phyloP scores from a whole-genome alignment of 2,329 filamentous ascomycete species.

The Neofusicoccum laricinum region DNA sequence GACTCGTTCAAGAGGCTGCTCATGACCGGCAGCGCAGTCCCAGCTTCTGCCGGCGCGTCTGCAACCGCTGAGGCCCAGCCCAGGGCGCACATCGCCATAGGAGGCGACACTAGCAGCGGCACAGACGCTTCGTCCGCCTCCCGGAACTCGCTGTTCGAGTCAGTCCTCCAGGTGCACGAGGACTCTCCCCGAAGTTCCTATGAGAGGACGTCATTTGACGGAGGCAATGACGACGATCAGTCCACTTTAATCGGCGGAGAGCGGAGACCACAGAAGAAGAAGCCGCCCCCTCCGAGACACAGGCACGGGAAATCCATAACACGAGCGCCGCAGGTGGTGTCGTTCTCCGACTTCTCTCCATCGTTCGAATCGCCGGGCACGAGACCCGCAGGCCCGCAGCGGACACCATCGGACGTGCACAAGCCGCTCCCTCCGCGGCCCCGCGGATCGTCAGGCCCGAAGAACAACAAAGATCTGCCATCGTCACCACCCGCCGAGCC shows the following conservation, averaged over 20 bases:
- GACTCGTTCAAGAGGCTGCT: conserved; percentile 74
- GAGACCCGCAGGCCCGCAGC: conserved; percentile 24
- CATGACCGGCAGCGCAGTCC: conserved; percentile 64
- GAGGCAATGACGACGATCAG: conserved; percentile 42
- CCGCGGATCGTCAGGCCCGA: not conserved
- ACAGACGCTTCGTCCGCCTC: conserved; percentile 60
- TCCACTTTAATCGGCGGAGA: conserved; percentile 24
- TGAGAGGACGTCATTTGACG: conserved; percentile 53
- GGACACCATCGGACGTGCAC: conserved; percentile 50
- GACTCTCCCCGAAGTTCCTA: conserved; percentile 60
- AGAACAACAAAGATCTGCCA: conserved; percentile 2
- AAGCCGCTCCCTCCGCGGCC: conserved; percentile 62
- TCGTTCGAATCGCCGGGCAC: conserved; percentile 21
- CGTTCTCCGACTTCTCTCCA: conserved; percentile 32
- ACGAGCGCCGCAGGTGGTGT: conserved; percentile 39
- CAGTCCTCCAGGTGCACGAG: conserved; percentile 39
- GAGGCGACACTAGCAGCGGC: conserved; percentile 49
- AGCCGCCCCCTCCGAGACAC: conserved; percentile 67
- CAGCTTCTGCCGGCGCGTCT: not conserved
- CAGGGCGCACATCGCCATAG: conserved; percentile 20
- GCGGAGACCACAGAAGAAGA: conserved; percentile 54
- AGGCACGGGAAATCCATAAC: conserved; percentile 66
- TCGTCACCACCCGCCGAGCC: conserved; percentile 14
- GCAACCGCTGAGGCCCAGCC: not conserved
- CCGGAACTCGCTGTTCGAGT: conserved; percentile 58